A percentile compares a stretch with the other conserved stretches of the same genome.
Evolutionary conservation across 768 basidiomycete genomes (phyloP).

Genomic region (Gloeopeniophorella convolvens): DNA sequence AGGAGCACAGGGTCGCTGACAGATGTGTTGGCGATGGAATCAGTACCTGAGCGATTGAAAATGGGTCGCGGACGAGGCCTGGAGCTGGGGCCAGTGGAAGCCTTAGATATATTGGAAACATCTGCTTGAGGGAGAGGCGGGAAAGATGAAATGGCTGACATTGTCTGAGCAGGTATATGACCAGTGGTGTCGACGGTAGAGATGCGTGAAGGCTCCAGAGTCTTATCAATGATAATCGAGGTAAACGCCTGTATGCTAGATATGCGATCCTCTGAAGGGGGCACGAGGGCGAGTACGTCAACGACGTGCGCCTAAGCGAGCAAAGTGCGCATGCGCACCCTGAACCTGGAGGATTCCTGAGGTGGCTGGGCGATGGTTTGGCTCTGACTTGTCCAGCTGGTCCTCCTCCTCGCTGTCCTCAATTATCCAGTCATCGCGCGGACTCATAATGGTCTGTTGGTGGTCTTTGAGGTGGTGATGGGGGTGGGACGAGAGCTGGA

Average conservation of each 20-base stretch:
- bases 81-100: not conserved
- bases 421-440: constrained; percentile 15
- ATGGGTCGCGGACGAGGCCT: constrained; percentile 19
- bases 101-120: constrained; percentile 10
- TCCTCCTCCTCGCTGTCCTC: constrained; percentile 21
- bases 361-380: not conserved
- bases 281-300: constrained; percentile 7
- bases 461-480: no score
- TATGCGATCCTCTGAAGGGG: constrained; percentile 1
- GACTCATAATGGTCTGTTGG: not conserved
- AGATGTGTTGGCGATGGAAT: not conserved
- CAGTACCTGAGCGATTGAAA: constrained; percentile 2
- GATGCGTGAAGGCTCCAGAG: constrained; percentile 4
- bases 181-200: constrained; percentile 5
- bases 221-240: not conserved
- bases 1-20: constrained; percentile 11
- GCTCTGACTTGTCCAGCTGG: not conserved
- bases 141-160: constrained; percentile 13
- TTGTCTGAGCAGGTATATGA: not conserved
- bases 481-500: not conserved
- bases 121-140: not conserved
- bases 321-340: constrained; percentile 11
- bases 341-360: not conserved
- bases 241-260: constrained; percentile 15
- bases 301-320: constrained; percentile 1